A percentile compares a stretch with the other conserved stretches of the same genome.
phyloP scores from a whole-genome alignment of 257 asterid species.

The Plectranthus barbatus region DNA sequence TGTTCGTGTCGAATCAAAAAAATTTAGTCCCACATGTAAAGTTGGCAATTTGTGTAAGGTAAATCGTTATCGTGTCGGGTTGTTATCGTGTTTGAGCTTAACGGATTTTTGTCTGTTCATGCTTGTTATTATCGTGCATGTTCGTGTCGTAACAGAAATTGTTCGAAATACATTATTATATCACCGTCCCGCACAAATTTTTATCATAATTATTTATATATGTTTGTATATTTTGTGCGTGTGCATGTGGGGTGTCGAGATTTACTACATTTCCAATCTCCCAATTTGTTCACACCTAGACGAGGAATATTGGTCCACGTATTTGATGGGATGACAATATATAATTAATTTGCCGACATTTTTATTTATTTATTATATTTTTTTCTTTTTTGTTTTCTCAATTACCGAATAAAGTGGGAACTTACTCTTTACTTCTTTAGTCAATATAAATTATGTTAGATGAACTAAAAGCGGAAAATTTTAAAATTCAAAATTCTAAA shows the following conservation, averaged over 20 bases:
- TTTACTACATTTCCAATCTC: background rate
- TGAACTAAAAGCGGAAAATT: background rate
- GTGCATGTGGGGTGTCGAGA: background rate
- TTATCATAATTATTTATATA: too few species aligned
- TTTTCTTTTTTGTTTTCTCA: background rate
- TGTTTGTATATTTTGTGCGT: too few species aligned
- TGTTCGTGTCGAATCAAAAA: too few species aligned
- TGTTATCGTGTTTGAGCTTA: too few species aligned
- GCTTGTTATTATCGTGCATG: too few species aligned
- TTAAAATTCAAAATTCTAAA: background rate
- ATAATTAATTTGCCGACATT: conserved; percentile 2
- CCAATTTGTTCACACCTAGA: conserved; percentile 7
- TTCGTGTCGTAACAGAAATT: too few species aligned
- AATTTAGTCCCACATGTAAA: too few species aligned
- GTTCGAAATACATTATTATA: too few species aligned
- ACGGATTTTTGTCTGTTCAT: too few species aligned
- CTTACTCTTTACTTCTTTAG: background rate
- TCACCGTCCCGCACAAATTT: too few species aligned
- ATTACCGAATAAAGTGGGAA: background rate
- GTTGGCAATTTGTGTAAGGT: too few species aligned
- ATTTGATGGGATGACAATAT: background rate
- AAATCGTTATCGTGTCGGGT: too few species aligned
- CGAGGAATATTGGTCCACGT: conserved; percentile 9
- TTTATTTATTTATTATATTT: background rate
- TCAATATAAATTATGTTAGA: background rate